Conservation (phyloP, 192 early-diverging fungal genomes). For the Coemansia sp. region DNA sequence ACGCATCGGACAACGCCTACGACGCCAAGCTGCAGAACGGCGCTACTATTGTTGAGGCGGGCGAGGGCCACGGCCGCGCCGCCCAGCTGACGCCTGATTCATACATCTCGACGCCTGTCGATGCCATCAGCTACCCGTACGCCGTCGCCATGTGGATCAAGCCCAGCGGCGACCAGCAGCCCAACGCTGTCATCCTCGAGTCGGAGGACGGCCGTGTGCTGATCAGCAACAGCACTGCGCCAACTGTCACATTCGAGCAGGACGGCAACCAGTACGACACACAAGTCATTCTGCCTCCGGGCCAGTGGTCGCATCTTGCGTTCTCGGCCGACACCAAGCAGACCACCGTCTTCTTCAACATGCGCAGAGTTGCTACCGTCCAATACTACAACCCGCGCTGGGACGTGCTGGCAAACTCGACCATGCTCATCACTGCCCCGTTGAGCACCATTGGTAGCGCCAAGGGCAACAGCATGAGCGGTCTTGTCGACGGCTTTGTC, state of each 20-base stretch:
- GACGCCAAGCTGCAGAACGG: constrained; percentile 48
- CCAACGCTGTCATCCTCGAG: constrained; percentile 39
- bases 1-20: constrained; percentile 44
- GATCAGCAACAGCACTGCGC: constrained; percentile 39
- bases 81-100: constrained; percentile 33
- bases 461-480: constrained; percentile 36
- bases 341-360: constrained; percentile 45
- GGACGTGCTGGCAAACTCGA: constrained; percentile 41
- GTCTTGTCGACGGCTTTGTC: constrained; percentile 42
- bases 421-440: constrained; percentile 34
- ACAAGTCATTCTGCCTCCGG: constrained; percentile 30
- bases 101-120: constrained; percentile 39
- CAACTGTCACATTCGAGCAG: constrained; percentile 38
- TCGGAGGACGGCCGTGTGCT: constrained; percentile 39
- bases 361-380: constrained; percentile 30
- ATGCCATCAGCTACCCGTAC: constrained; percentile 43
- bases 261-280: constrained; percentile 45
- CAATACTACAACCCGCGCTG: constrained; percentile 43
- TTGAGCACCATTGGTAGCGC: constrained; percentile 38
- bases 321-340: constrained; percentile 35
- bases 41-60: constrained; percentile 36
- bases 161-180: constrained; percentile 34
- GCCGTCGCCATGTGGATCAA: constrained; percentile 49
- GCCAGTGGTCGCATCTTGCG: constrained; percentile 42
- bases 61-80: constrained; percentile 43